Evolutionary conservation across 2,329 filamentous ascomycete genomes (phyloP), one percentile per base, ranked within the genome.

Genomic region (Cercospora sesami): DNA sequence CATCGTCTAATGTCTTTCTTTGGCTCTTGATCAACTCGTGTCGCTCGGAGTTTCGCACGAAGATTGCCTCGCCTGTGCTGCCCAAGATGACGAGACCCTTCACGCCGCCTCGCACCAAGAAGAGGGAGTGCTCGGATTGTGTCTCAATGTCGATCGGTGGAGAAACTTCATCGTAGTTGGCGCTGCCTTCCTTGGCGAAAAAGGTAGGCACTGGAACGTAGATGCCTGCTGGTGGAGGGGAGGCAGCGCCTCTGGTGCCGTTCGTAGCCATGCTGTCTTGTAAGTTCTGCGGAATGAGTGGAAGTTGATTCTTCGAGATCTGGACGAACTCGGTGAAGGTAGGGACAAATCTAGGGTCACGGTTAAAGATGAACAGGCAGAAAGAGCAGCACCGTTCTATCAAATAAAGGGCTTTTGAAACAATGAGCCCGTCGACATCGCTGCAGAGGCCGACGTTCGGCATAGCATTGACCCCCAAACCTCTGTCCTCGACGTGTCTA

Each of bases 121-220:
- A 87, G 6, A 90, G 75, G 9, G 83, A 83, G 80, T 90, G 87
- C 30, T 82, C 80, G 26, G 82, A 80, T 74, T 90, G 88, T 0
- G 87, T 83, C 58, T 84, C 80, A 67, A 87, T 78, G 73, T 90
- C 88, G 61, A 90, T 80, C 6, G 84, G 80, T 28, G 86, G 80
- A 58, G 84, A 82, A 57, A 83, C 76, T 6, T 81, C 72, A 58
- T 82, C 78, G 68, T 82, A 83, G 59, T 80, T 76, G 31, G 82
- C 76, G 5, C 81, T 74, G 59, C 76, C 73, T 48, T 80, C 78
- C 75, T 81, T 73, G 78, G 87, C 83, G 81, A 89, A 90, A 81
- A 90, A 90, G 60, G 88, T 90, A 5, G 88, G 88, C 53, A 88
- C 78, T 53, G 86, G 86, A 67, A 88, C 86, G 74, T 85, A 87